Percentiles rank a stretch among this genome's conserved stretches.
Conservation (phyloP, 202 grass and related monocot species). For the Carex sylvatica region DNA sequence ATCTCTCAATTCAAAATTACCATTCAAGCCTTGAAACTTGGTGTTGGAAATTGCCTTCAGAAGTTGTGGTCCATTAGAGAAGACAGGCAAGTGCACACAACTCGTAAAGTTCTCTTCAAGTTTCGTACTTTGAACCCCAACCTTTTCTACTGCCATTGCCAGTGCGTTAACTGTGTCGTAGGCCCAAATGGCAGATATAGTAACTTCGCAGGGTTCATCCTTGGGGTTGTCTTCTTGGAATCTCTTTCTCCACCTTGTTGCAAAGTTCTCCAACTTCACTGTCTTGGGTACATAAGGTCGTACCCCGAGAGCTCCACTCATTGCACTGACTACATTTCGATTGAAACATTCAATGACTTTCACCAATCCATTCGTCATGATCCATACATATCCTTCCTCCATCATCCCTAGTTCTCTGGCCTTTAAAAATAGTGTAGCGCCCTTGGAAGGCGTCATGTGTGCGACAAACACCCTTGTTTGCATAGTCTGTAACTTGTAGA, state of each 20-base stretch:
- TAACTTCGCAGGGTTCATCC: constrained; percentile 13
- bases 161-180: constrained; percentile 51
- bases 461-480: constrained; percentile 39
- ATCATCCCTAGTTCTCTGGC: constrained; percentile 42
- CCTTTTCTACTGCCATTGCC: constrained; percentile 42
- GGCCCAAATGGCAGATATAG: constrained; percentile 32
- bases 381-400: constrained; percentile 54
- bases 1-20: constrained; percentile 33
- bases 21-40: constrained; percentile 44
- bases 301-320: constrained; percentile 42
- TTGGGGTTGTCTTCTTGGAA: constrained; percentile 22
- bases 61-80: constrained; percentile 34
- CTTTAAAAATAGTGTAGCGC: constrained; percentile 35
- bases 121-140: not conserved
- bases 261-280: constrained; percentile 29
- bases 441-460: constrained; percentile 29
- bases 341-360: constrained; percentile 33
- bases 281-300: constrained; percentile 28
- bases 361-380: constrained; percentile 33
- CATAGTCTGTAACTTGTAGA: constrained; percentile 33
- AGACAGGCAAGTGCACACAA: constrained; percentile 18
- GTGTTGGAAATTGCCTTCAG: constrained; percentile 32
- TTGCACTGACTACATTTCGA: constrained; percentile 4
- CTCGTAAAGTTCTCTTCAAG: constrained; percentile 9
- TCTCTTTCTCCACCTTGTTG: constrained; percentile 41